These are phyloP conservation scores for Suillus subalutaceus DNA, from an alignment of 768 basidiomycete species.

Conservation along the genomic window DNA sequence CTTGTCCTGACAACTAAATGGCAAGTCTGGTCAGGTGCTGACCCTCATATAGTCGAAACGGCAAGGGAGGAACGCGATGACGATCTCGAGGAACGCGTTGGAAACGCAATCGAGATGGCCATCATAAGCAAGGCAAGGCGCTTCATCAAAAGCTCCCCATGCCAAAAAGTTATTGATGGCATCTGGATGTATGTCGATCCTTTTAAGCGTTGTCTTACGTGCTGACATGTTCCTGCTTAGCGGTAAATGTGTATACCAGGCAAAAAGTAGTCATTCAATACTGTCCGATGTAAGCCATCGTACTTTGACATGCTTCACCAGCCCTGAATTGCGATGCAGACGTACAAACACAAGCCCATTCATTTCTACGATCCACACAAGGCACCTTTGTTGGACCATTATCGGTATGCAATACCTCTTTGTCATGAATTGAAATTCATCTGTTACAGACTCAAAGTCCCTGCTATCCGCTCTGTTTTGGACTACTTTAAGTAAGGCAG, in stretches of 20 bases:
- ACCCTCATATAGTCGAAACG: constrained; percentile 54
- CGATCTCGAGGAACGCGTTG: constrained; percentile 76
- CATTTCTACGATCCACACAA: constrained; percentile 95
- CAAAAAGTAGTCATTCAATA: constrained; percentile 84
- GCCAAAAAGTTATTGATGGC: constrained; percentile 86
- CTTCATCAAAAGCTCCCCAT: constrained; percentile 88
- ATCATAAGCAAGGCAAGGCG: constrained; percentile 84
- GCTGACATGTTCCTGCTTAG: constrained; percentile 42
- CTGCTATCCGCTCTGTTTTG: constrained; percentile 85
- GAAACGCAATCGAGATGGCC: constrained; percentile 93
- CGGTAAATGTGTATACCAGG: constrained; percentile 90
- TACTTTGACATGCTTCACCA: neutral
- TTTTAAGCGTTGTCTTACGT: neutral
- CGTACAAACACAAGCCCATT: constrained; percentile 89
- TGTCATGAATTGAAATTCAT: neutral
- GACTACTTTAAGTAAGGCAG: constrained; percentile 79
- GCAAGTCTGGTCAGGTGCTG: constrained; percentile 80
- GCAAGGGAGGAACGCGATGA: constrained; percentile 68
- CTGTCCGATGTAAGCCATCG: constrained; percentile 76
- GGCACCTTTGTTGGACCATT: constrained; percentile 93
- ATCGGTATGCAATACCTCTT: constrained; percentile 57
- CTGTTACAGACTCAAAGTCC: constrained; percentile 78
- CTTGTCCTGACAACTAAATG: constrained; percentile 77
- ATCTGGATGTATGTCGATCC: constrained; percentile 67
- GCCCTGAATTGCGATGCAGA: constrained; percentile 47